Evolutionary conservation across 2,329 filamentous ascomycete species (phyloP), one percentile per base, ranked within the genome.

Genomic region (Fusarium sp.): DNA sequence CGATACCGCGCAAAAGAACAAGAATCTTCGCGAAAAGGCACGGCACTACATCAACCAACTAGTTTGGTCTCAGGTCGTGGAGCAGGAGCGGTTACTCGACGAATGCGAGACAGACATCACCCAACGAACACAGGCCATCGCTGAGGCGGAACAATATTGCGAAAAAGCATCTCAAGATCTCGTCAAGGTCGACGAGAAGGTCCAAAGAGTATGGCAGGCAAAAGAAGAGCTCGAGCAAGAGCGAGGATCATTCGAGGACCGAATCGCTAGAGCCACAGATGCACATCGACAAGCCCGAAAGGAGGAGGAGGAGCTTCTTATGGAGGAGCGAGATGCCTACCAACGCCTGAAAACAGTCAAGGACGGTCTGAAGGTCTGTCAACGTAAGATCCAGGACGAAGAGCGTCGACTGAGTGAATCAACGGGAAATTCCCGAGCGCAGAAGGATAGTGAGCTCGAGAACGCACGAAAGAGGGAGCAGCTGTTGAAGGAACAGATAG

Each of bases 61-160:
- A 66, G 90, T 92, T n/a, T 99, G 96, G 96, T 88, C 89, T 24
- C 93, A 97, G 75, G 94, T 98, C 2, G 87, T 90, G 48, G 89
- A 93, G 57, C 86, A 92, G 77, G 95, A 98, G 78, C 81, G 78
- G 35, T 74, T 80, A 5, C 75, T 90, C 1, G 76, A 79, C 31
- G 73, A 77, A 13, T 76, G 75, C 24, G 80, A 75, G 23, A 63
- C 68, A 11, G 75, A 77, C 8, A 60, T 81, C 11, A 58, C 42
- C 11, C 68, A 57, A 43, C 73, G 76, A 24, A 71, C 73, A 2
- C 21, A 70, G 20, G 61, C 62, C 20, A 77, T 82, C 24, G 43
- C 54, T 9, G 68, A 78, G 21, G 68, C 73, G 18, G 73, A 80
- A 54, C 29, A 68, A 20, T 57, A 72, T 5, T 75, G 78, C 42